Base-by-base conservation (phyloP, 495 filamentous ascomycete species). In the Diplogelasinospora grovesii region DNA sequence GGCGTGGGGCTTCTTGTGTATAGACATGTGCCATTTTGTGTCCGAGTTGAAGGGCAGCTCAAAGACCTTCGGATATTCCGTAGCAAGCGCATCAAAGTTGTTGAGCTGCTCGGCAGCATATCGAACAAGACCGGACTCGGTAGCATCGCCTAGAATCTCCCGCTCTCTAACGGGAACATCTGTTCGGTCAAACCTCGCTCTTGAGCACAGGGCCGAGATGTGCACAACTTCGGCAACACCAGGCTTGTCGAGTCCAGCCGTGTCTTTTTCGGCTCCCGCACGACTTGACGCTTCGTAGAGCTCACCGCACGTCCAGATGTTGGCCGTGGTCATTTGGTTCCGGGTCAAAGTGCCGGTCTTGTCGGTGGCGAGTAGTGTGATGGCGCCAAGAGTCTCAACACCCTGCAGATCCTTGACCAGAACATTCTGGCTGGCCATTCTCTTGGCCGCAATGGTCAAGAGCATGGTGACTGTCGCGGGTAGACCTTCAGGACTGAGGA, bases 331-430 rank as follows among this genome's bases (percentile, higher is more conserved):
- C 75, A 79, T 78, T 45, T 73, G 71, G 33, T 75, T 75, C 45
- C 74, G 70, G n/a, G 75, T 79, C 16, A 79, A 53, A 3, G 75
- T 82, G 20, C 78, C 78, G 4, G 78, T 82, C 54, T 82, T 82
- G 59, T 82, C 78, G 11, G 78, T 53, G 6, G 61, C 27, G 20
- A 64, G 29, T 8, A 64, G 22, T n/a, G 44, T 47, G 25, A 54
- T 45, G 32, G 43, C 44, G 13, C 51, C 51, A 2, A 54, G 37
- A 0, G 51, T 54, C 36, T 54, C 51, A 16, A 54, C 51, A 3
- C 39, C 44, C 14, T 39, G 29, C 1, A 54, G 46, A 14, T 43
- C 46, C 20, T 54, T 54, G 39, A 43, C 41, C 1, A 54, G 40
- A 13, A 54, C 44, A 23, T 50, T 54, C n/a, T 36, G 28, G 3